These are phyloP conservation scores for Lipomyces spencermartinsiae DNA, from an alignment of 805 yeast genomes.

Conservation along the genomic window DNA sequence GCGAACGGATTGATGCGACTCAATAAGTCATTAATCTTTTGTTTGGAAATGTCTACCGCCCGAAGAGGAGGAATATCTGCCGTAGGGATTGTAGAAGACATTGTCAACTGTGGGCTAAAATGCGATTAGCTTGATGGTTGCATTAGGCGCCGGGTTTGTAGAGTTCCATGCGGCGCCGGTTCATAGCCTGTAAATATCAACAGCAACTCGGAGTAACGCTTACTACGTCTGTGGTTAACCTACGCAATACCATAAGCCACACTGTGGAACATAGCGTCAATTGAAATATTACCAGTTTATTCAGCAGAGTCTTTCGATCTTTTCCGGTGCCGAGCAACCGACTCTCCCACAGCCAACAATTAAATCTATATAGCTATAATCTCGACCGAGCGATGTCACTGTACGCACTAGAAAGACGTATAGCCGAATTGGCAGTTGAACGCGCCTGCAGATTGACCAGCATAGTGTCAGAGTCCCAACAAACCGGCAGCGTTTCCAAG, in stretches of 20 bases:
- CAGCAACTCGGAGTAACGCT: too few relatives aligned
- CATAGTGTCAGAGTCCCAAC: conserved; percentile 57
- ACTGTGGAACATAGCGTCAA: neutral
- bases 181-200: too few relatives aligned
- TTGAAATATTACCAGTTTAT: neutral
- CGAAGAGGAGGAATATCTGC: neutral
- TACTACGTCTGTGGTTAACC: too few relatives aligned
- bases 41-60: neutral
- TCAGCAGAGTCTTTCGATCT: neutral
- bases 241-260: too few relatives aligned
- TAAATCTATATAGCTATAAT: neutral
- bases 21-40: neutral
- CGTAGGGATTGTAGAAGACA: neutral
- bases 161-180: too few relatives aligned
- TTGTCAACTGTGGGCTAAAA: neutral
- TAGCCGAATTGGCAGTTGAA: conserved; percentile 90
- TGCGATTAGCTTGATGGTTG: neutral
- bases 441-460: conserved; percentile 81
- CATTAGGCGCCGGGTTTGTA: neutral
- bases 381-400: conserved; percentile 27
- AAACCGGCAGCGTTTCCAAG: conserved; percentile 60
- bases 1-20: conserved; percentile 7
- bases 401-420: conserved; percentile 69
- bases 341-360: neutral
- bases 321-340: neutral